These are phyloP conservation scores for Aspergillus clavatus DNA, from an alignment of 2,329 filamentous ascomycete genomes.

Conservation along the genomic window DNA sequence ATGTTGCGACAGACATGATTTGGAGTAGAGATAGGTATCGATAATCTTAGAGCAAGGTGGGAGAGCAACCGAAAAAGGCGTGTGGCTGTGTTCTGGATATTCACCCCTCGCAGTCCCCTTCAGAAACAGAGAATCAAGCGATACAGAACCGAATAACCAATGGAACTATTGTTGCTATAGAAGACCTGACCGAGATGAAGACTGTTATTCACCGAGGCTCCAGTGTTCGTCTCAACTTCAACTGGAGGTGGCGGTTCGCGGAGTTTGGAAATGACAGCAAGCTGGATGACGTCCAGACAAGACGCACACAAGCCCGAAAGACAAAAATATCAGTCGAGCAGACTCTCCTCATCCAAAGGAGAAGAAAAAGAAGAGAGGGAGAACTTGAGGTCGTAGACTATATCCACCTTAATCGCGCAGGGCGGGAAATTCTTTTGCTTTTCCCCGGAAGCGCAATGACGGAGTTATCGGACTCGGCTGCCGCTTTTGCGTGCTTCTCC, in stretches of 20 bases:
- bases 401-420: neutral
- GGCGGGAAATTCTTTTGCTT: slow-evolving; percentile 36
- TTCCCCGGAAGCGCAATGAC: slow-evolving; percentile 29
- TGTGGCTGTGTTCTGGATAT: neutral
- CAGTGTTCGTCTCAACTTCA: slow-evolving; percentile 6
- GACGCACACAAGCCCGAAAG: neutral
- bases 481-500: slow-evolving; percentile 19
- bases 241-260: slow-evolving; percentile 10
- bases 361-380: slow-evolving; percentile 6
- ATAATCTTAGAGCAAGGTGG: too few species aligned
- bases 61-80: too few species aligned
- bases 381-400: neutral
- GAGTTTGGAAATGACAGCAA: neutral
- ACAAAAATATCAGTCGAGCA: neutral
- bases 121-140: neutral
- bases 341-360: slow-evolving; percentile 4
- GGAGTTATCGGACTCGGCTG: slow-evolving; percentile 33
- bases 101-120: neutral
- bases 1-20: slow-evolving; percentile 41
- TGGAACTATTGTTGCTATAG: neutral
- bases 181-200: neutral
- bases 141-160: neutral
- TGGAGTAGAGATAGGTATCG: slow-evolving; percentile 6
- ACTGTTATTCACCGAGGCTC: slow-evolving; percentile 1
- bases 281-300: neutral